Conservation (phyloP, 164 flowering plant genomes). For the Paratinospora sagittata region DNA sequence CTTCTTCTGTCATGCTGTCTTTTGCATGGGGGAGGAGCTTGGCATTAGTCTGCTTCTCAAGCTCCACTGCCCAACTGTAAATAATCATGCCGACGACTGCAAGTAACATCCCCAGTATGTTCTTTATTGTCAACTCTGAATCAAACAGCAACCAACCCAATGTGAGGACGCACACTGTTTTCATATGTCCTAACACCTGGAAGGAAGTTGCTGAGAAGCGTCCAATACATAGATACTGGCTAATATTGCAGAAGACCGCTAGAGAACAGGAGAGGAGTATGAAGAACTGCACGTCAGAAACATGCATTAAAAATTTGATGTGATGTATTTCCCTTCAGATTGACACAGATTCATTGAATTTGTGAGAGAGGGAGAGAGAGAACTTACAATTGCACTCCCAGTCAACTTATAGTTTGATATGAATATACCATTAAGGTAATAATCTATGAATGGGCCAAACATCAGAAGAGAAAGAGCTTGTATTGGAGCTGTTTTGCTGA, state of each 20-base stretch:
- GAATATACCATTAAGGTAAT: conserved; percentile 55
- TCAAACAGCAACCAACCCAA: conserved; percentile 45
- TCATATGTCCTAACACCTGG: conserved; percentile 57
- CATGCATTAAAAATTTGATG: background rate
- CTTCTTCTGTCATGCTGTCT: conserved; percentile 29
- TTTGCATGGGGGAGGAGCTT: conserved; percentile 15
- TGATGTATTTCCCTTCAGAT: background rate
- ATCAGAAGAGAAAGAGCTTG: conserved; percentile 76
- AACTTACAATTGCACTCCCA: conserved; percentile 61
- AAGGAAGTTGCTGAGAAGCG: conserved; percentile 53
- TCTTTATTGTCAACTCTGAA: conserved; percentile 39
- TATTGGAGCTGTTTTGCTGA: conserved; percentile 40
- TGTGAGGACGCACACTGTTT: conserved; percentile 46
- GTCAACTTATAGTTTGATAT: conserved; percentile 52
- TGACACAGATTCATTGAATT: background rate
- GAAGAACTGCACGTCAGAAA: conserved; percentile 30
- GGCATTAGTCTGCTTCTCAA: conserved; percentile 36
- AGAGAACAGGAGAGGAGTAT: conserved; percentile 44
- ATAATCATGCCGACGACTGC: conserved; percentile 53
- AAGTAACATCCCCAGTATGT: conserved; percentile 41
- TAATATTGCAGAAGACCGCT: conserved; percentile 51
- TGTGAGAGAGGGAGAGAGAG: background rate
- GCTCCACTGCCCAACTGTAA: conserved; percentile 44
- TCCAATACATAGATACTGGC: conserved; percentile 51
- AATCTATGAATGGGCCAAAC: conserved; percentile 77